Evolutionary conservation across 2,329 filamentous ascomycete species (phyloP), one percentile per base, ranked within the genome.

Genomic region (Zelopaecilomyces penicillatus): DNA sequence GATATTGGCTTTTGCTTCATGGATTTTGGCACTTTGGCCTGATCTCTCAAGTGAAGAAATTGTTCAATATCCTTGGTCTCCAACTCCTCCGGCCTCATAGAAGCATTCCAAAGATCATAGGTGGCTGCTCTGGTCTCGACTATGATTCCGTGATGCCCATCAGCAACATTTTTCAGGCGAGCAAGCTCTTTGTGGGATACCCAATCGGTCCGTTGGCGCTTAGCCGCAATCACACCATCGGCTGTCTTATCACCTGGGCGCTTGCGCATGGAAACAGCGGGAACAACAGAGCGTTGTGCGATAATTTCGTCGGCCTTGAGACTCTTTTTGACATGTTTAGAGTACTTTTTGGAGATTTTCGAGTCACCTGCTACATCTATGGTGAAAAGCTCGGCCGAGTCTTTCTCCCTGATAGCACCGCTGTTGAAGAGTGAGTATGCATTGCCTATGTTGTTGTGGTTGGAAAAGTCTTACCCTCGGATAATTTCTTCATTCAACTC

Each of bases 271-370:
- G 85, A 76, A 5, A 98, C 78, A 9, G 86, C 83, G 4, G 88
- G 85, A 6, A 97, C 76, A 9, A 82, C 82, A 32, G 90, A 96
- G 50, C 93, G 83, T 57, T 83, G 76, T 30, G 85, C 82, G 55
- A 98, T 82, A 52, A 98, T 97, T 61, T 97, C 87, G 61, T 98
- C 91, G 51, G 83, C 82, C 66, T 88, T 95, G 54, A 98, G 78
- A 5, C 77, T 75, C 69, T 95, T 96, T 61, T 82, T 79, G 52
- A 72, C 69, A 60, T 83, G 85, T 50, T 79, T 73, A 56, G 80
- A 74, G 50, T 76, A 67, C 59, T 82, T 84, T 57, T 74, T 75
- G 45, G 78, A 71, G 49, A 89, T 78, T 42, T 76, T 69, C 40
- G 73, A 67, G 56, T 89, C 83, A 49, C 90, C 87, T 40, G 73